A percentile compares a stretch with the other conserved stretches of the same genome.
Evolutionary conservation across 2,329 filamentous ascomycete genomes (phyloP).

Genomic region (Neobulgaria alba): DNA sequence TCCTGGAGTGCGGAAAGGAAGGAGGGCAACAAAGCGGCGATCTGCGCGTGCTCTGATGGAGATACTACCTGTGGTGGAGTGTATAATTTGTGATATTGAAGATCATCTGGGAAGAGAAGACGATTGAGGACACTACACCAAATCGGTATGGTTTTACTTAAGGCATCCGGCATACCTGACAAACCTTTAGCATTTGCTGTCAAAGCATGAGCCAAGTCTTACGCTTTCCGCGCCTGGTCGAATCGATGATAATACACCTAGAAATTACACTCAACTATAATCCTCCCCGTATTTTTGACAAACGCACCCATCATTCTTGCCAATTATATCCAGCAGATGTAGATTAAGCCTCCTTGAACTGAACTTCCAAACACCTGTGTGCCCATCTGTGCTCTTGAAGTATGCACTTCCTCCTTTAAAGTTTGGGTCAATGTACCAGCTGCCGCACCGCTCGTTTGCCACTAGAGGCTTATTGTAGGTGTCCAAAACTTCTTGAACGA

Average conservation of each 20-base stretch:
- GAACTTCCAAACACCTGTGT: slow-evolving; percentile 84
- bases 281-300: too few relatives aligned
- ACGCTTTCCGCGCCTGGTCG: slow-evolving; percentile 83
- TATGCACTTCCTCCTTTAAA: slow-evolving; percentile 69
- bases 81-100: slow-evolving; percentile 44
- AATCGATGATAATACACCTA: slow-evolving; percentile 80
- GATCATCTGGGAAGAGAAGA: slow-evolving; percentile 57
- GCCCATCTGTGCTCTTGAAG: slow-evolving; percentile 97
- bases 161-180: slow-evolving; percentile 79
- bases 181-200: slow-evolving; percentile 12
- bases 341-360: slow-evolving; percentile 78
- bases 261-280: not conserved
- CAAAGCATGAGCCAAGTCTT: slow-evolving; percentile 22
- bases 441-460: slow-evolving; percentile 91
- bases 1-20: slow-evolving; percentile 46
- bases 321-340: slow-evolving; percentile 64
- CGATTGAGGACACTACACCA: slow-evolving; percentile 87
- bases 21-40: slow-evolving; percentile 43
- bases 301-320: slow-evolving; percentile 55
- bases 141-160: slow-evolving; percentile 88
- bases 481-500: slow-evolving; percentile 55
- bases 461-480: slow-evolving; percentile 59
- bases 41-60: slow-evolving; percentile 70
- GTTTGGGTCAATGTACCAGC: slow-evolving; percentile 75
- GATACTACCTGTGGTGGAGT: slow-evolving; percentile 67